Base-by-base conservation (phyloP, 2,329 filamentous ascomycete species). In the Fusarium miscanthi region DNA sequence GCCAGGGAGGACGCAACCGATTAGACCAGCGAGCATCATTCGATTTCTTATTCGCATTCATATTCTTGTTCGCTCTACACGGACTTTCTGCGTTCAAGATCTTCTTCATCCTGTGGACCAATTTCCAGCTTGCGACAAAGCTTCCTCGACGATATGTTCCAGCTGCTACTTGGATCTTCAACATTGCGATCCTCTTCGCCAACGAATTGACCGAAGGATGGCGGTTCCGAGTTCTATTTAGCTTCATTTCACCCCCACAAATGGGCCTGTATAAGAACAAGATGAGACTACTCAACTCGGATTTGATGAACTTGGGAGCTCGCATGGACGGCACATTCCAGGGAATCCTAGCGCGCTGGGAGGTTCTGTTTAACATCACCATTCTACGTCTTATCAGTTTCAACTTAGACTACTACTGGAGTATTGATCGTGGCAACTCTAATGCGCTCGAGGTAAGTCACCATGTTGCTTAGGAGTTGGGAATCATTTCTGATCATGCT, bases 331-430 rank as follows among this genome's bases (percentile, higher is more conserved):
- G 87, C 31, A 74, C 63, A 58, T 92, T 92, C 73, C 91, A 94
- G 12, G 96, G 96, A 2, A 84, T 99, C n/a, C 91, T 97, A 79
- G 87, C 92, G 0, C 89, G 95, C 66, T 99, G 96, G 96, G 94
- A 98, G 80, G 91, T 99, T n/a, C 87, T 98, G 9, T 99, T 99
- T 87, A 99, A 99, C 78, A 90, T 99, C 69, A 98, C 95, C 6
- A 92, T 98, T 31, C 85, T 99, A 62, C 91, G 96, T 9, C 86
- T 98, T 52, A 94, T 99, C 77, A 98, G 95, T 80, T 99, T 97
- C 87, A 98, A 98, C 81, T 82, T 99, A 79, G 96, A 99, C 82
- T 95, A 97, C 80, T 95, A 97, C 81, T 99, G 96, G 95, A 96
- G 93, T 76, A 81, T 93, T 6, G 90, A 93, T 72, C 87, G 89